These are phyloP conservation scores for Pestalotiopsis sp. DNA, from an alignment of 2,329 filamentous ascomycete species.

Conservation along the genomic window DNA sequence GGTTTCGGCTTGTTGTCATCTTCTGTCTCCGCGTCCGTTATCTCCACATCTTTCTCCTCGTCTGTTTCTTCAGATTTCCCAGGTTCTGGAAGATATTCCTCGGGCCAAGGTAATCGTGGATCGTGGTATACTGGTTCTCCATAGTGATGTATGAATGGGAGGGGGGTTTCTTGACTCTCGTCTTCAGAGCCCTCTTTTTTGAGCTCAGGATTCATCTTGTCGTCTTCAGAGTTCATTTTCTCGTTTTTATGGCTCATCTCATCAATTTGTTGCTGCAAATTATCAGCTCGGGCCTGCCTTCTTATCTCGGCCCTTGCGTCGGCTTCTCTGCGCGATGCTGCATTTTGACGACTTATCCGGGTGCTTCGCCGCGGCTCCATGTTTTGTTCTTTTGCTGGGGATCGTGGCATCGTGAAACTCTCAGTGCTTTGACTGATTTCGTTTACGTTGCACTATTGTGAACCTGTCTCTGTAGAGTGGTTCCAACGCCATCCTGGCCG, in stretches of 20 bases:
- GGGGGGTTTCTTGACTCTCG: neutral
- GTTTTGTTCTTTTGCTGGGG: neutral
- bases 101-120: neutral
- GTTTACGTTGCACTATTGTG: neutral
- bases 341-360: neutral
- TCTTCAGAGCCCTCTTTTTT: too few species aligned
- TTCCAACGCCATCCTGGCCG: neutral
- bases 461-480: neutral
- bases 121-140: neutral
- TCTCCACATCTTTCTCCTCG: neutral
- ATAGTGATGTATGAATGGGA: too few species aligned
- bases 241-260: neutral
- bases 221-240: too few species aligned
- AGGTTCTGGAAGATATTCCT: neutral
- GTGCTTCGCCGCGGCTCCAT: neutral
- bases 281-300: neutral
- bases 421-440: neutral
- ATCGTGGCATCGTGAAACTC: neutral
- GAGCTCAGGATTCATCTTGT: too few species aligned
- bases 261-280: neutral
- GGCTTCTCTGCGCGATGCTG: neutral
- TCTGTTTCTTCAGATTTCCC: neutral
- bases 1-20: slow-evolving; percentile 17
- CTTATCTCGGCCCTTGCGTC: neutral
- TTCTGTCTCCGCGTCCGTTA: too few species aligned